Conservation (phyloP, 1,139 yeast species). For the Lodderomyces margitis region DNA sequence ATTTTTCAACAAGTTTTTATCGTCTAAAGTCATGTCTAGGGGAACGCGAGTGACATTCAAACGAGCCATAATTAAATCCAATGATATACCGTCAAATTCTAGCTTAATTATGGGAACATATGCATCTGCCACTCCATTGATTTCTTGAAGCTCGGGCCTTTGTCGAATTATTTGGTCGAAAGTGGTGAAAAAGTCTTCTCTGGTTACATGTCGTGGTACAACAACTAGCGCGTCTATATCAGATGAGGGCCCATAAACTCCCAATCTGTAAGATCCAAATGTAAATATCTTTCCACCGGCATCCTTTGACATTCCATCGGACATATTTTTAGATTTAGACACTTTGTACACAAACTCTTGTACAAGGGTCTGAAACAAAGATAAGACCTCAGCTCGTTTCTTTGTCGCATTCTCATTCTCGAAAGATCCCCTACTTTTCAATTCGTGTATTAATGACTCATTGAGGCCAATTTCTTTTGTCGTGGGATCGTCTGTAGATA, state of each 20-base stretch:
- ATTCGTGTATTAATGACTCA: constrained; percentile 72
- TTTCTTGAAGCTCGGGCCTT: constrained; percentile 82
- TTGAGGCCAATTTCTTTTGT: constrained; percentile 74
- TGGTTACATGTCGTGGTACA: constrained; percentile 91
- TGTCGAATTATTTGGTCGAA: constrained; percentile 65
- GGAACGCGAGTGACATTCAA: constrained; percentile 85
- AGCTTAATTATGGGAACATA: constrained; percentile 92
- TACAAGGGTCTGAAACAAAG: constrained; percentile 65
- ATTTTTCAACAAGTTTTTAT: constrained; percentile 79
- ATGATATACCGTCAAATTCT: constrained; percentile 83
- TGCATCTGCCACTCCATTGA: constrained; percentile 93
- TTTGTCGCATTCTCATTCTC: constrained; percentile 81
- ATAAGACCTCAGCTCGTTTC: constrained; percentile 73
- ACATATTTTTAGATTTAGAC: constrained; percentile 80
- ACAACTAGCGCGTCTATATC: constrained; percentile 96
- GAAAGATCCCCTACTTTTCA: constrained; percentile 83
- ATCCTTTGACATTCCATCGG: constrained; percentile 95
- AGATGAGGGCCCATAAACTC: constrained; percentile 97
- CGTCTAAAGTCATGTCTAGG: constrained; percentile 65
- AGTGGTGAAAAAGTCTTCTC: constrained; percentile 84
- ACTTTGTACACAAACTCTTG: constrained; percentile 82
- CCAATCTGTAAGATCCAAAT: constrained; percentile 89
- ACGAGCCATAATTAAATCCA: constrained; percentile 84
- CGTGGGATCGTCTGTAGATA: too few relatives aligned
- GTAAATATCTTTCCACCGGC: constrained; percentile 97